Conservation (phyloP, 805 yeast species). For the Nakazawaea populi region DNA sequence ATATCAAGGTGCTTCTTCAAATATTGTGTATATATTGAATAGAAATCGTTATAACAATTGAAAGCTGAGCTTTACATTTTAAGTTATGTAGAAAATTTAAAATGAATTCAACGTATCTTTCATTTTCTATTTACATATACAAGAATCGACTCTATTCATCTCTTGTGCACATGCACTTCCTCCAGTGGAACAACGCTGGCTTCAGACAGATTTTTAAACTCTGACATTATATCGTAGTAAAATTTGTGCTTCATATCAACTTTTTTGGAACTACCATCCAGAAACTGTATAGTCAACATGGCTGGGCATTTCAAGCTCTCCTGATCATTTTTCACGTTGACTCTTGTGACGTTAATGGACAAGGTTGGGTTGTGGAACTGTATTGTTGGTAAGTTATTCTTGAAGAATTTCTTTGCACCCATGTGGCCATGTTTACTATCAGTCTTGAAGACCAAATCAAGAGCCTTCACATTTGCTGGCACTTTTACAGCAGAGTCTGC, state of each 20-base stretch:
- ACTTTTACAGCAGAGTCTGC: constrained; percentile 32
- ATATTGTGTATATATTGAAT: background rate
- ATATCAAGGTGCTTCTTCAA: too few relatives aligned
- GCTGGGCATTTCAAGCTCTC: constrained; percentile 41
- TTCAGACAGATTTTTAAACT: constrained; percentile 43
- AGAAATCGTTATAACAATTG: background rate
- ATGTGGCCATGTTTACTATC: constrained; percentile 46
- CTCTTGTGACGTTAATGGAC: constrained; percentile 54
- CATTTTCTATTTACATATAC: too few relatives aligned
- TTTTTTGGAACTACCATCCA: constrained; percentile 30
- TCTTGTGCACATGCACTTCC: constrained; percentile 30
- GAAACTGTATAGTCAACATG: constrained; percentile 32
- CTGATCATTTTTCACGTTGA: constrained; percentile 35
- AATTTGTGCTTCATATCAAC: constrained; percentile 50
- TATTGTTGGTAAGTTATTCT: constrained; percentile 63
- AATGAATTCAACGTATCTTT: too few relatives aligned
- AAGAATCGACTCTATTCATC: background rate
- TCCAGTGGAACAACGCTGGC: constrained; percentile 45
- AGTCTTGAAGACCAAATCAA: constrained; percentile 50
- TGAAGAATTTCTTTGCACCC: constrained; percentile 77
- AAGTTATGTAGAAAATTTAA: too few relatives aligned
- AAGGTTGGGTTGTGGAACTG: constrained; percentile 78
- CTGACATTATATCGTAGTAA: constrained; percentile 48
- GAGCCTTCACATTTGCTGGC: constrained; percentile 29
- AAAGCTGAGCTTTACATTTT: too few relatives aligned